These are phyloP conservation scores for Corylus americana DNA, from an alignment of 306 rosid genomes.

Conservation along the genomic window DNA sequence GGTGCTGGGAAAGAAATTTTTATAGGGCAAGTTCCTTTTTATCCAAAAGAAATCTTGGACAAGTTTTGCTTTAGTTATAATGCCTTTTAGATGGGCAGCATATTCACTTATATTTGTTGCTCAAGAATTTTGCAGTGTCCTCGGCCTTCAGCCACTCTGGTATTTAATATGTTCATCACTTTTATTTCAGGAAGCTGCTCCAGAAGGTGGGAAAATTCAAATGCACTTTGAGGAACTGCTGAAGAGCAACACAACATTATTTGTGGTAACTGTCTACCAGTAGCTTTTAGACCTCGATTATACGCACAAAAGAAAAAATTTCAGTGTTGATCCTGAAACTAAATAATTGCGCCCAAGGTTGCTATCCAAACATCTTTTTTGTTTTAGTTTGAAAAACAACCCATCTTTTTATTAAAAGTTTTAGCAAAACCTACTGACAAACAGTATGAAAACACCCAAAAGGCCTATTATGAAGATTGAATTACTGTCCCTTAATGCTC, in stretches of 20 bases:
- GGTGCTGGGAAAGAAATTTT: not conserved
- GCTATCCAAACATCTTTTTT: not conserved
- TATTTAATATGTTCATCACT: conserved; percentile 17
- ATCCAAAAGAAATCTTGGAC: conserved; percentile 15
- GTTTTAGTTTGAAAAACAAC: too few relatives aligned
- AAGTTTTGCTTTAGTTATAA: not conserved
- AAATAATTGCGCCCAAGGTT: not conserved
- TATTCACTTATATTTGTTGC: not conserved
- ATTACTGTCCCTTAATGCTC: not conserved
- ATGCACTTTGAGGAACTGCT: conserved; percentile 90
- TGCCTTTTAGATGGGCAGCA: conserved; percentile 14
- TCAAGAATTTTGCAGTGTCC: not conserved
- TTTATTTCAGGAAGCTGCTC: conserved; percentile 82
- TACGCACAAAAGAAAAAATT: not conserved
- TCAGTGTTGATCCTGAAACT: not conserved
- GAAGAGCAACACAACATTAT: conserved; percentile 89
- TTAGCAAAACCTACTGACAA: not conserved
- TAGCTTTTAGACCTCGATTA: conserved; percentile 16
- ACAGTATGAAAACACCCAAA: not conserved
- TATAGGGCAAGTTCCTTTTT: conserved; percentile 4
- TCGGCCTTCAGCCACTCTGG: conserved; percentile 22
- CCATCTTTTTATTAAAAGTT: not conserved
- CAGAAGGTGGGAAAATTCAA: conserved; percentile 91
- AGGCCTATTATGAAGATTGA: not conserved
- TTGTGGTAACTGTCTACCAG: conserved; percentile 63